phyloP scores from a whole-genome alignment of 306 rosid species.

The Datisca glomerata region DNA sequence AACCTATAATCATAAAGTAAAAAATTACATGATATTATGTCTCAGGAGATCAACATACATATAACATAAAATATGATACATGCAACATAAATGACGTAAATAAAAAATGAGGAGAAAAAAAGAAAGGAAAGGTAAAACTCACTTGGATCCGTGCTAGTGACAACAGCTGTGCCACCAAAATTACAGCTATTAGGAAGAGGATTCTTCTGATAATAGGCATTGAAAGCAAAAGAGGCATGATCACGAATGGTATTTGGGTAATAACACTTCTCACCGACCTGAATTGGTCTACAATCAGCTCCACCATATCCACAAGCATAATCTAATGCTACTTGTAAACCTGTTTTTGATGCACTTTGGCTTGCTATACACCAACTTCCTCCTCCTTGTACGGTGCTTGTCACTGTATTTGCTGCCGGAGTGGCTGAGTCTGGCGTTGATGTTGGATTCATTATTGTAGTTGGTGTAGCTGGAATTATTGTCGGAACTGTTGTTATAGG shows the following conservation, averaged over 20 bases:
- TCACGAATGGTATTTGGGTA: constrained; percentile 9
- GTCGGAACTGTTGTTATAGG: constrained; percentile 11
- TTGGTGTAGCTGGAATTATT: constrained; percentile 4
- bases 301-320: constrained; percentile 10
- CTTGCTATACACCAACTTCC: constrained; percentile 12
- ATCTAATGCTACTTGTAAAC: constrained; percentile 3
- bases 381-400: background rate
- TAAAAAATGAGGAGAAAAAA: background rate
- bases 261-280: constrained; percentile 3
- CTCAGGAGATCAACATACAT: too few species aligned
- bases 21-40: too few species aligned
- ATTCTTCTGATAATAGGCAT: constrained; percentile 10
- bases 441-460: constrained; percentile 12
- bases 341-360: constrained; percentile 1
- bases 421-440: constrained; percentile 4
- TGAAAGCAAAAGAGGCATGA: constrained; percentile 11
- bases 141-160: constrained; percentile 20
- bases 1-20: too few species aligned
- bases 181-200: constrained; percentile 14
- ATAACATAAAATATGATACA: too few species aligned
- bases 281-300: constrained; percentile 8
- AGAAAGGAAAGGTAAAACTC: constrained; percentile 5
- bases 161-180: constrained; percentile 17
- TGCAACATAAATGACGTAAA: too few species aligned
- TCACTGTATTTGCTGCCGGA: background rate